Evolutionary conservation across 768 basidiomycete species (phyloP).

Genomic region (Psilocybe tampanensis): DNA sequence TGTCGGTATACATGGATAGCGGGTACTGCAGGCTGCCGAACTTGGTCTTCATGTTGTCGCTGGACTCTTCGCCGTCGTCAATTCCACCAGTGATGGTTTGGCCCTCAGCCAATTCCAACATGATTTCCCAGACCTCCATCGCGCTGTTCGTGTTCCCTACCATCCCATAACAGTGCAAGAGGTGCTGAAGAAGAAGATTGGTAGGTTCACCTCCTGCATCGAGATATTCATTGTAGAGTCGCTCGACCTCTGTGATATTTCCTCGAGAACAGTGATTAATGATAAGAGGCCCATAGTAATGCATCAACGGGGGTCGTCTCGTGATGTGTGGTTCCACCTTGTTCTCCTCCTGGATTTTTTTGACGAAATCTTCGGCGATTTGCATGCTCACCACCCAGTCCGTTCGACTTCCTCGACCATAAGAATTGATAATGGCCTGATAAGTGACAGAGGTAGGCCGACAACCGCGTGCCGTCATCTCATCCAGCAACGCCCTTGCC

Average conservation of each 20-base stretch:
- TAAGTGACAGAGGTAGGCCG: slow-evolving; percentile 71
- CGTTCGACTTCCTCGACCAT: slow-evolving; percentile 41
- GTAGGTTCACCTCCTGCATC: slow-evolving; percentile 58
- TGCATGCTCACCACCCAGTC: slow-evolving; percentile 49
- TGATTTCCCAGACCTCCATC: slow-evolving; percentile 66
- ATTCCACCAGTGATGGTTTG: background rate
- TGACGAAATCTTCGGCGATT: slow-evolving; percentile 69
- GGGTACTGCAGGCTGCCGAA: slow-evolving; percentile 39
- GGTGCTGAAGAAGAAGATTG: slow-evolving; percentile 57
- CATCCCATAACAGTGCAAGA: slow-evolving; percentile 76
- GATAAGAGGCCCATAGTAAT: slow-evolving; percentile 66
- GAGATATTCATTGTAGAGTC: slow-evolving; percentile 54
- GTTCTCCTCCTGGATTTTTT: slow-evolving; percentile 35
- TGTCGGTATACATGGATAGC: slow-evolving; percentile 81
- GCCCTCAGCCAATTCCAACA: slow-evolving; percentile 57
- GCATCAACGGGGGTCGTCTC: slow-evolving; percentile 20
- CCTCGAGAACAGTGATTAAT: slow-evolving; percentile 45
- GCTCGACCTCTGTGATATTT: slow-evolving; percentile 55
- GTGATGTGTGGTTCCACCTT: slow-evolving; percentile 4
- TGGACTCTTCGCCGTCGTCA: background rate
- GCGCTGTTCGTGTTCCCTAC: slow-evolving; percentile 56
- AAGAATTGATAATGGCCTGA: slow-evolving; percentile 64
- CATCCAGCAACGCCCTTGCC: slow-evolving; percentile 69
- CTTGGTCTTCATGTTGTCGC: background rate
- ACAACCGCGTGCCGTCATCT: slow-evolving; percentile 70